These are phyloP conservation scores for Cercospora zeina DNA, from an alignment of 2,329 filamentous ascomycete genomes.

Conservation along the genomic window DNA sequence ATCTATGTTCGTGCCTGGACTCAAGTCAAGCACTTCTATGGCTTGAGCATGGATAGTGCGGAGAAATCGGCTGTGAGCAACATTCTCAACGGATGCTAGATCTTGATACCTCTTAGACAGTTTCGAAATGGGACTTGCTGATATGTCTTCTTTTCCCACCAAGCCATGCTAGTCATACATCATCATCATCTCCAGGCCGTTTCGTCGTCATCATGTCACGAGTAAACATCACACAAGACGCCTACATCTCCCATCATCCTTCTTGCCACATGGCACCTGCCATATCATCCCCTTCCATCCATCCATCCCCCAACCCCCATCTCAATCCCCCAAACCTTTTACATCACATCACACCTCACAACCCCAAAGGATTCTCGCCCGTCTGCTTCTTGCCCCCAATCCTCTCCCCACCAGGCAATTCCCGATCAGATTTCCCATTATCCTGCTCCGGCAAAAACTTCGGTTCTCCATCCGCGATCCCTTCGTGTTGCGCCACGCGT, in stretches of 20 bases:
- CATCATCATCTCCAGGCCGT: too few species aligned
- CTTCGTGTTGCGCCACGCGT: conserved; percentile 31
- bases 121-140: too few species aligned
- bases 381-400: conserved; percentile 42
- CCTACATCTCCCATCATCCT: too few species aligned
- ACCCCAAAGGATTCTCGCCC: conserved; percentile 41
- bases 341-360: conserved; percentile 27
- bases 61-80: conserved; percentile 58
- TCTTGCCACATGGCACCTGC: too few species aligned
- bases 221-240: too few species aligned
- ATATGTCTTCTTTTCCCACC: too few species aligned
- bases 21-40: conserved; percentile 72
- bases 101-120: neutral
- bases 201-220: too few species aligned
- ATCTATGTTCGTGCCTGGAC: conserved; percentile 77
- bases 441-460: conserved; percentile 29
- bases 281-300: too few species aligned
- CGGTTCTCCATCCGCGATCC: conserved; percentile 7
- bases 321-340: too few species aligned
- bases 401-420: conserved; percentile 36
- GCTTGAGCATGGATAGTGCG: conserved; percentile 65
- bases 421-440: conserved; percentile 30
- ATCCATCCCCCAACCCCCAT: too few species aligned
- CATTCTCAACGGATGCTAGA: conserved; percentile 64
- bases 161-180: too few species aligned